Base-by-base conservation (phyloP, 2,329 filamentous ascomycete genomes). In the Cordyceps militaris region DNA sequence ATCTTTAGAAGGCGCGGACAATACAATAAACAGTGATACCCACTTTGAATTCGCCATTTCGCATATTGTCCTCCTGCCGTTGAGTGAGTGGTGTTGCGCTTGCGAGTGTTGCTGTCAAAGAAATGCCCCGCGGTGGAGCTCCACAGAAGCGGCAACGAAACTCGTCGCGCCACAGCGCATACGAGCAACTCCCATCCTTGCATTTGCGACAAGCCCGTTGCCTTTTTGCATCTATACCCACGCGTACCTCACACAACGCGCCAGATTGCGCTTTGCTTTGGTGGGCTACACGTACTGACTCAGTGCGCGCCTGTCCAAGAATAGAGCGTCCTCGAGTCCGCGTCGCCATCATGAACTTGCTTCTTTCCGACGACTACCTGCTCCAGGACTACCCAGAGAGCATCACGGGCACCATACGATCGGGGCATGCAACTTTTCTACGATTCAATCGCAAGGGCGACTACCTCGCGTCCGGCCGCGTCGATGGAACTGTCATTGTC, bases 401-500 rank as follows among this genome's bases (percentile, higher is more conserved):
- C 61, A 87, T 96, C 63, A 92, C 89, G 34, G 90, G 90, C 68
- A 92, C 88, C 59, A 87, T 99, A 62, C 88, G 93, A 52, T 84
- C 80, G 43, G 82, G 83, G 26, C 83, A 87, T 73, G 81, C 83
- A 59, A 84, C 82, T 64, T 84, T 81, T 67, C 74, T 86, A 61
- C 90, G 93, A 63, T 99, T 99, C 80, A 97, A 93, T 69, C 89
- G 91, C 69, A 89, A 87, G 69, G 94, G 94, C 72, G 93, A 99
- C 73, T 92, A 94, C 66, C 85, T 99, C 62, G 94, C 94, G 46
- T 96, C 92, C 30, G 94, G 94, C 62, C 87, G 94, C 69, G 89
- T 91, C 61, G 94, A 99, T 74, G 94, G 94, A 64, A 94, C 91
- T 5, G 88, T 99, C 42, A 90, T 96, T 57, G 88, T 99, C 48